Percentiles rank a stretch among this genome's conserved stretches.
Conservation (phyloP, 768 basidiomycete species). For the Neoboletus subvelutipes region DNA sequence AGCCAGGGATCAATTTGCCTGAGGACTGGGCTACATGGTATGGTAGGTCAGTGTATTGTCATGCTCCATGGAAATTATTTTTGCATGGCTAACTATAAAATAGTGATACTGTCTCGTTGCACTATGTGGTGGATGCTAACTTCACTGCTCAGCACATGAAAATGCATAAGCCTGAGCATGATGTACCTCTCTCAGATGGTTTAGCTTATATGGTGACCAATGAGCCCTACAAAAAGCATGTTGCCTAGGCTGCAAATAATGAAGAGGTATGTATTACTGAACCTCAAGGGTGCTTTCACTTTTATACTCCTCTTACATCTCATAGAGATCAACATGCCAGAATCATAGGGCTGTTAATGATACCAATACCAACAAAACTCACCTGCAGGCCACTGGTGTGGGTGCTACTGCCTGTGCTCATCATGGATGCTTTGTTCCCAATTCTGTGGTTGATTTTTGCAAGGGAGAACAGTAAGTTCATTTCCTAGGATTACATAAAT, state of each 20-base stretch:
- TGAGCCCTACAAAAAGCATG: background rate
- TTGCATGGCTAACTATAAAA: too few species aligned
- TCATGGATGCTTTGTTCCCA: slow-evolving; percentile 22
- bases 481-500: too few species aligned
- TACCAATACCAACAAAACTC: background rate
- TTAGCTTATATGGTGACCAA: background rate
- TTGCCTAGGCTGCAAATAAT: too few species aligned
- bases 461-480: slow-evolving; percentile 22
- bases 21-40: too few species aligned
- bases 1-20: too few species aligned
- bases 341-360: slow-evolving; percentile 1
- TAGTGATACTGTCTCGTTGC: background rate
- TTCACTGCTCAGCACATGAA: background rate
- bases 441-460: slow-evolving; percentile 33
- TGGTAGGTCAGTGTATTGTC: too few species aligned
- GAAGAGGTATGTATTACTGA: too few species aligned
- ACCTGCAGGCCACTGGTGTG: background rate
- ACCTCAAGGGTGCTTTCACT: too few species aligned
- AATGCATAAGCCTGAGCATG: background rate
- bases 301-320: too few species aligned
- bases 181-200: background rate
- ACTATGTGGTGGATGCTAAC: background rate
- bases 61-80: too few species aligned
- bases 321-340: background rate
- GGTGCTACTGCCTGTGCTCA: background rate